Evolutionary conservation across 345 rosid species (phyloP).

Genomic region (Citrus maxima): DNA sequence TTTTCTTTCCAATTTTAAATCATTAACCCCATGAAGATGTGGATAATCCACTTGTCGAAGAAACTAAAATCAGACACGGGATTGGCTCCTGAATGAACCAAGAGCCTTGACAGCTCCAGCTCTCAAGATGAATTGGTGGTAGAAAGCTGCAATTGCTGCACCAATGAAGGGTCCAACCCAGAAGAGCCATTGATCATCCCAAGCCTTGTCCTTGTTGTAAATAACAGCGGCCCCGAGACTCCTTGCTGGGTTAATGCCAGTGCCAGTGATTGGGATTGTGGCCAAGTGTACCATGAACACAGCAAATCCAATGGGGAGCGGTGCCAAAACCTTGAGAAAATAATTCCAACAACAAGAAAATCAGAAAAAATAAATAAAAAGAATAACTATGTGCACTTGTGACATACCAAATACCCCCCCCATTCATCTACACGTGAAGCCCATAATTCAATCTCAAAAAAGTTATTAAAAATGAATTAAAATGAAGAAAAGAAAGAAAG

Average conservation of each 20-base stretch:
- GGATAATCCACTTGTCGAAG: background rate
- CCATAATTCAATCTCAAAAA: background rate
- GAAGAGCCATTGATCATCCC: constrained; percentile 92
- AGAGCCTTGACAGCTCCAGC: constrained; percentile 81
- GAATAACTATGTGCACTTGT: background rate
- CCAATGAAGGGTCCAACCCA: constrained; percentile 91
- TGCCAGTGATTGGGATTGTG: constrained; percentile 84
- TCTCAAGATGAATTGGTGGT: constrained; percentile 79
- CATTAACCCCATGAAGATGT: background rate
- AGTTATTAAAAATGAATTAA: background rate
- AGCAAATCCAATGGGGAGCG: constrained; percentile 84
- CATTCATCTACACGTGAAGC: constrained; percentile 1
- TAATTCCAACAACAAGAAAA: background rate
- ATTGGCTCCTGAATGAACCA: constrained; percentile 83
- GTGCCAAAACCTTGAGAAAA: constrained; percentile 60
- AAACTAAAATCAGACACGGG: constrained; percentile 32
- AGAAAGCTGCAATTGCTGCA: constrained; percentile 86
- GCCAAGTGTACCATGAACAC: constrained; percentile 96
- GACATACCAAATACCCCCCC: background rate
- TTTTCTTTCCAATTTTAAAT: background rate
- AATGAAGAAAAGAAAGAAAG: background rate
- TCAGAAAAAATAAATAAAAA: background rate
- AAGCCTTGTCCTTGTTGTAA: constrained; percentile 47
- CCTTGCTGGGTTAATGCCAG: constrained; percentile 89
- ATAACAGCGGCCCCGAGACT: constrained; percentile 82